Evolutionary conservation across 805 yeast genomes (phyloP), one percentile per base, ranked within the genome.

Genomic region (Kodamaea kaohsiungensis): DNA sequence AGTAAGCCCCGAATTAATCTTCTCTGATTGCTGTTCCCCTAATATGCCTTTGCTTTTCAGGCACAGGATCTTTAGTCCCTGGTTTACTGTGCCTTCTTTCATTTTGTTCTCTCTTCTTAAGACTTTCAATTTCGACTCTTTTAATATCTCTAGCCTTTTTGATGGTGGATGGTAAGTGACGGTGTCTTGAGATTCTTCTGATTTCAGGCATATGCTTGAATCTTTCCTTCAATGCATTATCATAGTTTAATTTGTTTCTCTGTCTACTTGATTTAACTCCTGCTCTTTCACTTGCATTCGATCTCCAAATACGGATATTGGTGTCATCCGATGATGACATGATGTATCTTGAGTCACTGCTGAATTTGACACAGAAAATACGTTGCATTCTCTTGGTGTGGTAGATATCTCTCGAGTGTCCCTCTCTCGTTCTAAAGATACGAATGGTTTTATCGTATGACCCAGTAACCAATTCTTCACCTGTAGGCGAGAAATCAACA

Each of bases 381-480:
- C 93, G 87, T 75, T 95, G 99, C 99, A 95, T 95, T 68, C 99
- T 83, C 76, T 91, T 91, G 12, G 99, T 95, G 65, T 95, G 99
- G 69, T 95, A 95, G 45, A 96, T 81, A 65, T 95, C 99, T 58
- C 98, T 80, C 5, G 97, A 89, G 70, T 93, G 98, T 38, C 99
- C 98, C 58, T 88, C 89, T 37, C 81, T 75, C 1, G 84, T 75
- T 51, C 85, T 84, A 72, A 75, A 95, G 16, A 95, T 85, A 61
- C 99, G 80, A 30, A 95, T 82, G 1, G 98, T 91, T 65, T 91
- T 89, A 71, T 95, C 99, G 69, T 93, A 95, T 0, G 97, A 89
- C 15, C 97, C 98, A 1, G 97, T 88, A 4, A 91, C 98, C 35
- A 95, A 75, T 71, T 93, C 98, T 67, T 91, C 91, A 62, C 99